Conservation (phyloP, 495 filamentous ascomycete species). For the Poronia punctata region DNA sequence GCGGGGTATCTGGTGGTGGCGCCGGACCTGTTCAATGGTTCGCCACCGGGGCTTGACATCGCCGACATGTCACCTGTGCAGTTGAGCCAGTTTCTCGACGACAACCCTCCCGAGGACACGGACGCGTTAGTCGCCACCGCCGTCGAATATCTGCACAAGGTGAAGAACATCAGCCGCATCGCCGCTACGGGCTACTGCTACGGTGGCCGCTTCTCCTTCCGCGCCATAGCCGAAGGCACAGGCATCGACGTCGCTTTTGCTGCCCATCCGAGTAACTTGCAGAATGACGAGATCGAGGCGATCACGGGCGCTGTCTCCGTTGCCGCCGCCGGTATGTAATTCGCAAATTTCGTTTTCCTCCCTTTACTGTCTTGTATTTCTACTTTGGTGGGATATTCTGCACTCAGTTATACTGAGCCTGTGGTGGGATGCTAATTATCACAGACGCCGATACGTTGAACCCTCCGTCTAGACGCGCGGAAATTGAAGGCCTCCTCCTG, state of each 20-base stretch:
- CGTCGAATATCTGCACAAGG: slow-evolving; percentile 51
- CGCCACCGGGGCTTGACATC: slow-evolving; percentile 38
- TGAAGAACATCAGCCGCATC: slow-evolving; percentile 53
- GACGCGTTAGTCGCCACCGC: slow-evolving; percentile 57
- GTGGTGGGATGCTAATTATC: not conserved
- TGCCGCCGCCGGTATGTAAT: slow-evolving; percentile 53
- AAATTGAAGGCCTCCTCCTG: slow-evolving; percentile 37
- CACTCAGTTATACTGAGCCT: not conserved
- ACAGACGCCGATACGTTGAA: slow-evolving; percentile 58
- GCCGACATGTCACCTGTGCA: slow-evolving; percentile 50
- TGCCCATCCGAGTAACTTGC: slow-evolving; percentile 65
- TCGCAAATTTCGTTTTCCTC: not conserved
- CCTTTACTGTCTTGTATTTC: not conserved
- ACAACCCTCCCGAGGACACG: slow-evolving; percentile 45
- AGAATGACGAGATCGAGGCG: slow-evolving; percentile 55
- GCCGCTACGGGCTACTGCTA: slow-evolving; percentile 63
- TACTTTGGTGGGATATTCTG: too few relatives aligned
- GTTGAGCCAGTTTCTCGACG: slow-evolving; percentile 45
- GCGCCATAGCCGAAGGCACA: slow-evolving; percentile 35
- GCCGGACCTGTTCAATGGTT: slow-evolving; percentile 68
- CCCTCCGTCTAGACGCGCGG: slow-evolving; percentile 50
- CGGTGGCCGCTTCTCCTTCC: slow-evolving; percentile 39
- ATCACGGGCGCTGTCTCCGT: slow-evolving; percentile 61
- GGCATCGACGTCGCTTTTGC: slow-evolving; percentile 54
- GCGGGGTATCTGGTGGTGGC: slow-evolving; percentile 69